Conservation (phyloP, 1,284 basidiomycete genomes). For the Gymnopus androsaceus region DNA sequence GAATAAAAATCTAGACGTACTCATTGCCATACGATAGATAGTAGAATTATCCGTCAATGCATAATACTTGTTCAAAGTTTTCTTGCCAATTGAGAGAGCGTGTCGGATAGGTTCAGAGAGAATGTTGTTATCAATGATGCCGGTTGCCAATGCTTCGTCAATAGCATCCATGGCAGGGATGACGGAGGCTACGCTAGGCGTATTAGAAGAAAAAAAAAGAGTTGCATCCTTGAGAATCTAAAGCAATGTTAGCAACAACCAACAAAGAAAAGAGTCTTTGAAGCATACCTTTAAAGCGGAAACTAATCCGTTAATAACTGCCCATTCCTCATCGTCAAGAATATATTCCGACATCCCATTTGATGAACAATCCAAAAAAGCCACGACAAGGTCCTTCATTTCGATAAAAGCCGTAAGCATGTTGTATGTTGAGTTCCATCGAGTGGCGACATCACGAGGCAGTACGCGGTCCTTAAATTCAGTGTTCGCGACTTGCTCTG, state of each 20-base stretch:
- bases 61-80: constrained; percentile 18
- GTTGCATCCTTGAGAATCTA: constrained; percentile 17
- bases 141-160: constrained; percentile 12
- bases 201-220: constrained; percentile 10
- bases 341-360: neutral
- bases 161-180: constrained; percentile 16
- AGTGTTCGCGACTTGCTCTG: neutral
- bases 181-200: constrained; percentile 14
- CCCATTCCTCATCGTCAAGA: neutral
- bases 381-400: neutral
- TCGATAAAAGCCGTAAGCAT: neutral
- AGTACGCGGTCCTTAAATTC: neutral
- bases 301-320: neutral
- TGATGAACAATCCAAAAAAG: neutral
- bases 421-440: constrained; percentile 3
- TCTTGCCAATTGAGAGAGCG: constrained; percentile 13
- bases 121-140: constrained; percentile 1
- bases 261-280: neutral
- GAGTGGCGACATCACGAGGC: neutral
- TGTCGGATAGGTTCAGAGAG: neutral
- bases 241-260: neutral
- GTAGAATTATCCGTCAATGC: constrained; percentile 14
- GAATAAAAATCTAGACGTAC: constrained; percentile 12
- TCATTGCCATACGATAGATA: constrained; percentile 19
- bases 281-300: neutral